Evolutionary conservation across 345 rosid genomes (phyloP).

Genomic region (Gossypium australe): DNA sequence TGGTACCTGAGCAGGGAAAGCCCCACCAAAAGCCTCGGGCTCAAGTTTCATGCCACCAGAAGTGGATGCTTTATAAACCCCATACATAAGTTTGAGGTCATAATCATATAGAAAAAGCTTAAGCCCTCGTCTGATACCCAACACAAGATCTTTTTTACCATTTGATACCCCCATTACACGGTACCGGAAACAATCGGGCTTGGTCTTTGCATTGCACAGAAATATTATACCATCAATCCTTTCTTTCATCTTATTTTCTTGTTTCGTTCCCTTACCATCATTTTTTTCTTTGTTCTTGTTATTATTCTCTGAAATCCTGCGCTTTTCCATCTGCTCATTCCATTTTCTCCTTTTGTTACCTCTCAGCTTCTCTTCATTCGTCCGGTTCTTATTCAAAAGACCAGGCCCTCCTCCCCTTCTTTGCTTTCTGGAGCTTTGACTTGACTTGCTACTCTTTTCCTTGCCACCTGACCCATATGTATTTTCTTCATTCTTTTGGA

Average conservation of each 20-base stretch:
- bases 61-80: conserved; percentile 76
- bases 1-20: conserved; percentile 86
- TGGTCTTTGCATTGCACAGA: conserved; percentile 88
- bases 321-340: conserved; percentile 3
- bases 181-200: conserved; percentile 77
- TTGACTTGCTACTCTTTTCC: conserved; percentile 17
- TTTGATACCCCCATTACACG: conserved; percentile 70
- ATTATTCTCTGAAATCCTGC: conserved; percentile 4
- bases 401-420: conserved; percentile 23
- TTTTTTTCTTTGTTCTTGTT: conserved; percentile 18
- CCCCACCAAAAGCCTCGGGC: conserved; percentile 83
- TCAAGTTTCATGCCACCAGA: conserved; percentile 78
- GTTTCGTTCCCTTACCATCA: conserved; percentile 14
- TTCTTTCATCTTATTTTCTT: conserved; percentile 30
- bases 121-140: conserved; percentile 64
- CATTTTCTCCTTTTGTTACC: not conserved
- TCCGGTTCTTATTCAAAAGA: conserved; percentile 14
- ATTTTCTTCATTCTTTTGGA: conserved; percentile 15
- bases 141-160: conserved; percentile 54
- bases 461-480: conserved; percentile 12
- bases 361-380: conserved; percentile 5
- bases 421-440: conserved; percentile 14
- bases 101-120: conserved; percentile 87
- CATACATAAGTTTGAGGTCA: conserved; percentile 84
- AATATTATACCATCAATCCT: conserved; percentile 81